A percentile compares a stretch with the other conserved stretches of the same genome.
Conservation (phyloP, 345 rosid genomes). For the Dipteronia sinensis region DNA sequence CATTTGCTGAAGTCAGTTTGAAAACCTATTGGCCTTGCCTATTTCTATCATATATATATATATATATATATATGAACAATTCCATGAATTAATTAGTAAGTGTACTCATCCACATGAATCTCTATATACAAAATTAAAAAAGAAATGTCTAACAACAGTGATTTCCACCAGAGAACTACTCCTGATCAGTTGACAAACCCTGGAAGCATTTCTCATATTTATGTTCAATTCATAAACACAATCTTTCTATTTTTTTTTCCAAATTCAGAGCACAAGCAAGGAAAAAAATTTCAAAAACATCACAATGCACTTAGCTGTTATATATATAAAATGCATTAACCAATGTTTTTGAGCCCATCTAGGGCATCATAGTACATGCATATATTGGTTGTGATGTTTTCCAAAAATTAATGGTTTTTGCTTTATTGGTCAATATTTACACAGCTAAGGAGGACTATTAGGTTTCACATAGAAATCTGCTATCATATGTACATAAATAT, state of each 20-base stretch:
- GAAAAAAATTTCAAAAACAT: too few species aligned
- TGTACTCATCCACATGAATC: too few species aligned
- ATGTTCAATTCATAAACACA: background rate
- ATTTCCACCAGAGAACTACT: too few species aligned
- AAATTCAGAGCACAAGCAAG: background rate
- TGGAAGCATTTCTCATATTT: background rate
- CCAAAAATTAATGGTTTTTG: background rate
- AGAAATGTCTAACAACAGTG: too few species aligned
- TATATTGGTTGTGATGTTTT: background rate
- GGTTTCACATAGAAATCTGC: background rate
- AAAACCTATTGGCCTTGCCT: background rate
- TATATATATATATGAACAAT: background rate
- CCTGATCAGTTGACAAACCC: too few species aligned
- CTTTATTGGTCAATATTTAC: background rate
- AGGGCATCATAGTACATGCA: background rate
- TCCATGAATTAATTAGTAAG: too few species aligned
- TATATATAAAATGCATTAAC: background rate
- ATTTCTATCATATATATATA: background rate
- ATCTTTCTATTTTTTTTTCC: background rate
- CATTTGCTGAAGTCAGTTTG: too few species aligned
- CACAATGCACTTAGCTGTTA: background rate
- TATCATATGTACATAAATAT: background rate
- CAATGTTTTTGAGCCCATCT: background rate
- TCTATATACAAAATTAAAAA: too few species aligned
- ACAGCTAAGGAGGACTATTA: background rate